Evolutionary conservation across 192 early-diverging fungal species (phyloP), one percentile per base, ranked within the genome.

Genomic region (Anaeromyces robustus): DNA sequence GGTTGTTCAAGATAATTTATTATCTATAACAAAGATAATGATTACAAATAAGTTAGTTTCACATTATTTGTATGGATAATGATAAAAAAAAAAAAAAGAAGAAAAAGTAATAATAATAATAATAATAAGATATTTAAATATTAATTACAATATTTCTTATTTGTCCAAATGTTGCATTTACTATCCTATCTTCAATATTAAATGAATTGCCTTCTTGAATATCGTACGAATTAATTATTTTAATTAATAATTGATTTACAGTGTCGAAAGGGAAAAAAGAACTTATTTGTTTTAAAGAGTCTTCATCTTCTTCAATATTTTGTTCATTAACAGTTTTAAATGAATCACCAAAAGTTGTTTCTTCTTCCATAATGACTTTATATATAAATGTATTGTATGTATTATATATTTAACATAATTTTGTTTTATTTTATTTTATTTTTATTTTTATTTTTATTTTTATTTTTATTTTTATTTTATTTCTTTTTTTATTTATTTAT

Each of bases 1-100:
- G 95, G 89, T 81, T 92, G 89, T 85, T 94, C 93, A n/a, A 68
- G 52, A n/a, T 68, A 68, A 3, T 22, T 22, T n/a, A 68, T 28
- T 68, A 68, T 68, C 52, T 68, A n/a, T n/a, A n/a, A n/a, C n/a
- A n/a, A n/a, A n/a, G n/a, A n/a, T n/a, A n/a, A n/a, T n/a, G n/a
- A n/a, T 13, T 22, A 18, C 16, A 52, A 22, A 22, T 22, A 13
- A 13, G 22, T 34, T 34, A 34, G 32, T 34, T n/a, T n/a, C n/a
- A n/a, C n/a, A n/a, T n/a, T n/a, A n/a, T n/a, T n/a, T n/a, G n/a
- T n/a, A n/a, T n/a, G n/a, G n/a, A n/a, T 39, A 39, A 14, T 39
- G 16, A 12, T 39, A 39, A 39, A 39, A 39, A 39, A 39, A 39
- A 14, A 39, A 39, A 39, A 6, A 14, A 14, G 16, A 39, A 39